Conservation (phyloP, 2,329 filamentous ascomycete genomes). For the Nemania serpens region DNA sequence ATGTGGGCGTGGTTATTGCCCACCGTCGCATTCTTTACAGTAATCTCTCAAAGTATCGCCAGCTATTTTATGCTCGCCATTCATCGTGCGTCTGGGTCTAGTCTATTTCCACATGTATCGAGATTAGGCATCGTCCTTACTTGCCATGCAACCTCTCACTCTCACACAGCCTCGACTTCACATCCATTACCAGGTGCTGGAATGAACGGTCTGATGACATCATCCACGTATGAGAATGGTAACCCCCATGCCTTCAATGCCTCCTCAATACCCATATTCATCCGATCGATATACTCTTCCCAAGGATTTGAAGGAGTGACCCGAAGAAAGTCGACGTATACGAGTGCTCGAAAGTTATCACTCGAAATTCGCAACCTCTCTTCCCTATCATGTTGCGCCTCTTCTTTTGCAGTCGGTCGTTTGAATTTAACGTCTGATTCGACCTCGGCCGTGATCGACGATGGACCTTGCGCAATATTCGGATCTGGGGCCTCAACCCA, state of each 20-base stretch:
- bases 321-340: slow-evolving; percentile 61
- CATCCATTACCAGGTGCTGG: background rate
- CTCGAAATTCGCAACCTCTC: slow-evolving; percentile 6
- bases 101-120: too few relatives aligned
- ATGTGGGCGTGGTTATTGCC: too few relatives aligned
- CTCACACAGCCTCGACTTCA: too few relatives aligned
- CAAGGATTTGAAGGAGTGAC: slow-evolving; percentile 47
- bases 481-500: slow-evolving; percentile 17
- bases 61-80: too few relatives aligned
- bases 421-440: background rate
- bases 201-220: slow-evolving; percentile 15
- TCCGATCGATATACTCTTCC: slow-evolving; percentile 64
- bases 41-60: too few relatives aligned
- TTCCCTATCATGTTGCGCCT: background rate
- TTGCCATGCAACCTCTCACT: too few relatives aligned
- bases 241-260: slow-evolving; percentile 58
- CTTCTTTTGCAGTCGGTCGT: background rate
- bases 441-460: too few relatives aligned
- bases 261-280: slow-evolving; percentile 67
- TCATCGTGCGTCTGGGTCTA: too few relatives aligned
- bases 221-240: slow-evolving; percentile 54
- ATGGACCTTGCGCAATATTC: background rate
- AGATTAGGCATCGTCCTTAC: too few relatives aligned
- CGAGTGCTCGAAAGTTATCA: slow-evolving; percentile 50
- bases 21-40: too few relatives aligned